Evolutionary conservation across 768 basidiomycete species (phyloP).

Genomic region (Rhizopogon sp.): DNA sequence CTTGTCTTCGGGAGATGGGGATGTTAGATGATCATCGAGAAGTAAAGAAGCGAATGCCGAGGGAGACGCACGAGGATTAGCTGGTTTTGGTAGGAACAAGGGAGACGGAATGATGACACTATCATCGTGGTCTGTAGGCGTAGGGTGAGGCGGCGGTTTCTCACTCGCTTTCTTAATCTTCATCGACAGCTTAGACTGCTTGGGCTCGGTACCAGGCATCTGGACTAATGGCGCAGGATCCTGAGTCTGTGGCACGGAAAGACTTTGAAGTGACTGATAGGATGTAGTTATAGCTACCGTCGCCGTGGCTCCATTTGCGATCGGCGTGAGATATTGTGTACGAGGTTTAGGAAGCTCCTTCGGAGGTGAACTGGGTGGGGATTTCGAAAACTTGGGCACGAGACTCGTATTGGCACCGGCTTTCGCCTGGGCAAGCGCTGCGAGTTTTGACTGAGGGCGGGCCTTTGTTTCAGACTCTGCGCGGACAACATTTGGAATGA

Average conservation of each 20-base stretch:
- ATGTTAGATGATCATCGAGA: conserved; percentile 44
- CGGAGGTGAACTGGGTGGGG: conserved; percentile 18
- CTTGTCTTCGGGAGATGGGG: conserved; percentile 29
- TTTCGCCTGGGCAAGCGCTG: conserved; percentile 66
- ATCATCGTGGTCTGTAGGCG: conserved; percentile 36
- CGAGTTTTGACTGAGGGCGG: conserved; percentile 65
- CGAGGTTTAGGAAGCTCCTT: conserved; percentile 39
- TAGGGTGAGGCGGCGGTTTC: conserved; percentile 30
- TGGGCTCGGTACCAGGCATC: conserved; percentile 32
- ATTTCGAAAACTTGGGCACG: conserved; percentile 21
- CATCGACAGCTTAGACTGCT: conserved; percentile 70
- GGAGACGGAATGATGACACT: conserved; percentile 36
- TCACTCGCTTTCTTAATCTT: conserved; percentile 61
- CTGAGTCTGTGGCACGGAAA: conserved; percentile 34
- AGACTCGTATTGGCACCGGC: conserved; percentile 10
- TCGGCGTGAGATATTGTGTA: conserved; percentile 73
- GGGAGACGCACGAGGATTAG: conserved; percentile 65
- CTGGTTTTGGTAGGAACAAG: conserved; percentile 52
- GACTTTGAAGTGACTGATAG: conserved; percentile 65
- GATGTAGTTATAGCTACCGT: conserved; percentile 83
- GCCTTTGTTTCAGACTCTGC: conserved; percentile 15
- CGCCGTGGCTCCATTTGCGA: conserved; percentile 77
- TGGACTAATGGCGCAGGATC: conserved; percentile 17
- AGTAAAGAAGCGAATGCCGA: conserved; percentile 75
- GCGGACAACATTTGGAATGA: conserved; percentile 10